A percentile compares a stretch with the other conserved stretches of the same genome.
Evolutionary conservation across 306 rosid species (phyloP).

Genomic region (Inga leiocalycina): DNA sequence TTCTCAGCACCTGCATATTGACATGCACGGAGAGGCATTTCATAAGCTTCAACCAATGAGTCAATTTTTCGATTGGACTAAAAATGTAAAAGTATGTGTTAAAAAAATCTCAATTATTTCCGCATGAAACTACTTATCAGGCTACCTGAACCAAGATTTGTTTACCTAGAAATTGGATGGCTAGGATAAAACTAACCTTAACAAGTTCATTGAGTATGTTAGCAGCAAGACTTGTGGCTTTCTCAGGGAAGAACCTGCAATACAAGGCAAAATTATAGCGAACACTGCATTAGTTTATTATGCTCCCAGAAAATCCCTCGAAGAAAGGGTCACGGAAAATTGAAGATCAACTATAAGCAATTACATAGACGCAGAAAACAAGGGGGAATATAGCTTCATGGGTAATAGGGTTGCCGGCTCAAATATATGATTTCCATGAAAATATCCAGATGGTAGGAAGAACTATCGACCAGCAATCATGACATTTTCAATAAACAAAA

Average conservation of each 20-base stretch:
- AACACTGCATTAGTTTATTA: slow-evolving; percentile 1
- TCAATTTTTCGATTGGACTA: slow-evolving; percentile 17
- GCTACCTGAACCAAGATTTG: not conserved
- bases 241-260: slow-evolving; percentile 92
- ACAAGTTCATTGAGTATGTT: slow-evolving; percentile 75
- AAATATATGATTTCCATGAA: not conserved
- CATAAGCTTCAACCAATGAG: slow-evolving; percentile 13
- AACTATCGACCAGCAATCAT: not conserved
- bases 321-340: not conserved
- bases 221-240: slow-evolving; percentile 67
- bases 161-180: not conserved
- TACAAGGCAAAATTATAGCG: slow-evolving; percentile 20
- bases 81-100: not conserved
- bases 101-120: not conserved
- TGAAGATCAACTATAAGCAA: slow-evolving; percentile 1
- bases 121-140: slow-evolving; percentile 5
- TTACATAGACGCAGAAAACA: not conserved
- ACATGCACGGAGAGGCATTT: slow-evolving; percentile 20
- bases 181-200: slow-evolving; percentile 55
- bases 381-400: not conserved
- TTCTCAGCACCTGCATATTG: slow-evolving; percentile 67
- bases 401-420: not conserved
- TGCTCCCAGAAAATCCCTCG: slow-evolving; percentile 6
- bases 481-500: not conserved
- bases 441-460: not conserved